Evolutionary conservation across 2,329 filamentous ascomycete species (phyloP), one percentile per base, ranked within the genome.

Genomic region (Aspergillus floridensis): DNA sequence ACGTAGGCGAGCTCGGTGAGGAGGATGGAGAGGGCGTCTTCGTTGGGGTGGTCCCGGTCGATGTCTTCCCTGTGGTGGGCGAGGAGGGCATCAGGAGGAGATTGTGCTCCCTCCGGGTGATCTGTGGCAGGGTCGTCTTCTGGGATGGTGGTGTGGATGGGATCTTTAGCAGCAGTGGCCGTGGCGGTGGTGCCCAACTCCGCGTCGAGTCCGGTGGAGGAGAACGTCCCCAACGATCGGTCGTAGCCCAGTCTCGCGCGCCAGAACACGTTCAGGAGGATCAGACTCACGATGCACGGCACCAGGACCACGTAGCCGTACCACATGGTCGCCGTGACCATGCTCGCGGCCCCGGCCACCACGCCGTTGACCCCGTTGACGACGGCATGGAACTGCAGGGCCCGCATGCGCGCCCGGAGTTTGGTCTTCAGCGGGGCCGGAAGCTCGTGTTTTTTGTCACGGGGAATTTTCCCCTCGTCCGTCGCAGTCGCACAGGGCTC

Each of bases 221-320:
- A 55, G 29, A 21, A 38, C 41, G 59, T 3, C 14, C 58, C 1
- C 1, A 73, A 57, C 2, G 72, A 70, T 0, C 78, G 73, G 53
- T 79, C 74, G 57, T 84, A 84, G 0, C 81, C 81, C 1, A 84
- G 73, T 22, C 75, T 70, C 4, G 67, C 68, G 1, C 81, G 70
- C 79, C 80, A 84, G 68, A 80, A 78, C n/a, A 76, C 69, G 53
- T 84, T 84, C 65, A 79, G 80, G 7, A 77, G 68, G 2, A 81
- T 71, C 1, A 80, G 76, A 0, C 76, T 71, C 3, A 80, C 58
- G 8, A 84, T 80, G 61, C 82, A 83, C 0, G 82, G 82, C 2
- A 80, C 72, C 4, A 84, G 68, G 0, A 84, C 73, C 0, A 83
- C 72, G 52, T 85, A 85, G 2, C 79, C 83, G 76, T 78, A 81